These are phyloP conservation scores for Pythium insidiosum DNA, from an alignment of 352 stramenopile genomes.

Conservation along the genomic window DNA sequence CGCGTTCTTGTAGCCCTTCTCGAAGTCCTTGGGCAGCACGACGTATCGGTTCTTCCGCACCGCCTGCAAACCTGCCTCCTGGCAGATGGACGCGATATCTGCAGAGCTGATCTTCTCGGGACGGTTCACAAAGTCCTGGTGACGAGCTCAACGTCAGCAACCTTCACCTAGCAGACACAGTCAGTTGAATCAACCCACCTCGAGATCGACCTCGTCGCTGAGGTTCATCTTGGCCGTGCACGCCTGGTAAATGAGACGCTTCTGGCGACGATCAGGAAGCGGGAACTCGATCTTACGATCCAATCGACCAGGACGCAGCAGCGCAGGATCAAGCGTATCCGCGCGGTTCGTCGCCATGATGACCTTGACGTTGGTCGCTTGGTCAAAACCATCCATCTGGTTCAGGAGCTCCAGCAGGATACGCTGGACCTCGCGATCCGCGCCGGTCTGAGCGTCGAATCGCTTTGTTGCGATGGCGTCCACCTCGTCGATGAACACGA, in stretches of 20 bases:
- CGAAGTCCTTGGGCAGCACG: conserved; percentile 99
- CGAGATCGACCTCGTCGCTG: conserved; percentile 98
- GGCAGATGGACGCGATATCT: conserved; percentile 98
- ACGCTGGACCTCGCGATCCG: conserved; percentile 95
- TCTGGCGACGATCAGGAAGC: conserved; percentile 97
- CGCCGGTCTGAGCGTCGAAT: conserved; percentile 98
- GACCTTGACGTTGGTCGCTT: conserved; percentile 99
- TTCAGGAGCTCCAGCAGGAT: conserved; percentile 99
- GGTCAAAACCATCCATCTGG: conserved; percentile 99
- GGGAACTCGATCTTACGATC: conserved; percentile 99
- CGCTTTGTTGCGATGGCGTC: conserved; percentile 99
- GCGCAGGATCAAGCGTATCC: conserved; percentile 98
- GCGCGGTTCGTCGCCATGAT: conserved; percentile 99
- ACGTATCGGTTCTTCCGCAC: conserved; percentile 99
- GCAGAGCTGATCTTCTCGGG: conserved; percentile 99
- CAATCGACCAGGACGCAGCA: conserved; percentile 96
- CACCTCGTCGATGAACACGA: conserved; percentile 99
- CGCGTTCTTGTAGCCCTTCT: conserved; percentile 99
- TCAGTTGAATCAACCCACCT: too few species aligned
- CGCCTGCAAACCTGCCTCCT: conserved; percentile 98
- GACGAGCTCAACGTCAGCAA: not conserved
- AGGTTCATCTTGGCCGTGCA: conserved; percentile 99
- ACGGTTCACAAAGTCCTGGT: conserved; percentile 98
- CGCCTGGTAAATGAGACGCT: conserved; percentile 99
- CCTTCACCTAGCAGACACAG: too few species aligned